A percentile compares a stretch with the other conserved stretches of the same genome.
phyloP scores from a whole-genome alignment of 1,284 basidiomycete genomes.

The Termitomyces sp. region DNA sequence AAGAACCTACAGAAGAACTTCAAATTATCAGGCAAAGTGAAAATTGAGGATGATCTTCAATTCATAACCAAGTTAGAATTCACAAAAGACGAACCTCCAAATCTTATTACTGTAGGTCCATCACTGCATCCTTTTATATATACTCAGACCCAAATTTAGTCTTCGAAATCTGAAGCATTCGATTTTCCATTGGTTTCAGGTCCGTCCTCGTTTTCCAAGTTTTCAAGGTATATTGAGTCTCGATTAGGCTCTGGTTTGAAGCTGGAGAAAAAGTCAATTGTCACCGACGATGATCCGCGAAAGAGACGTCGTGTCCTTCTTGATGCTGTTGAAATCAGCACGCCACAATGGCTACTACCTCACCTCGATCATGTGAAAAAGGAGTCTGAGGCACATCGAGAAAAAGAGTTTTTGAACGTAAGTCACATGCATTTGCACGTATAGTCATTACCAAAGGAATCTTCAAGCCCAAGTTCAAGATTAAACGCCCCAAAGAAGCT shows the following conservation, averaged over 20 bases:
- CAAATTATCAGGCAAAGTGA: background rate
- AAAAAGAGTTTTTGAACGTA: constrained; percentile 6
- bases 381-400: background rate
- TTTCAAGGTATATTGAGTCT: background rate
- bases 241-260: background rate
- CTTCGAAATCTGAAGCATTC: background rate
- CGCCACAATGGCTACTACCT: background rate
- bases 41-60: background rate
- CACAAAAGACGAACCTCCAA: background rate
- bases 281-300: background rate
- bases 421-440: background rate
- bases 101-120: background rate
- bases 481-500: constrained; percentile 8
- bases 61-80: background rate
- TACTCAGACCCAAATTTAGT: background rate
- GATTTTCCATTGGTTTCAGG: background rate
- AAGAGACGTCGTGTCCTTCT: background rate
- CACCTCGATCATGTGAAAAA: too few relatives aligned
- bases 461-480: constrained; percentile 1
- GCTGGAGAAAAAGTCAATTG: background rate
- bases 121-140: background rate
- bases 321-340: background rate
- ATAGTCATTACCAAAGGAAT: background rate
- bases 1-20: background rate
- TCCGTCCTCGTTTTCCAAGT: background rate